Evolutionary conservation across 108 stramenopile genomes (phyloP), one percentile per base, ranked within the genome.

Genomic region (Cyclostephanos tholiformis): DNA sequence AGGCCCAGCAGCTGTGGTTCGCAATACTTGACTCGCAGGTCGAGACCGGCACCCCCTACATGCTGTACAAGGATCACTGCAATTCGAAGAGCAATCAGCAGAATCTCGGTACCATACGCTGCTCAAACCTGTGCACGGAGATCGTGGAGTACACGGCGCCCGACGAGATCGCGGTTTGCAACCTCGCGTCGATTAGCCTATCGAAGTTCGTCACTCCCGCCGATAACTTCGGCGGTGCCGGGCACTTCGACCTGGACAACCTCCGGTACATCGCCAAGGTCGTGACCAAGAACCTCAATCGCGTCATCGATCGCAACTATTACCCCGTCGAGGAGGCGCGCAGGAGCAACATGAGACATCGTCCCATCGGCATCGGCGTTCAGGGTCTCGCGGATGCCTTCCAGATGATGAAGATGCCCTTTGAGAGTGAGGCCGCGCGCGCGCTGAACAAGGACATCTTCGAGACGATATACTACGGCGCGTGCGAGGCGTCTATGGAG

Each of bases 31-130:
- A 97, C 79, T 88, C 94, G 16, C 99, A 99, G 88, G 95, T 98
- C 41, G 99, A 99, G 89, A 99, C 98, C 7, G 99, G 99, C 67
- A 99, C 98, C 48, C 99, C 99, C 41, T 99, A 99, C 91, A 99
- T 99, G 96, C 86, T 99, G 68, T 99, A 88, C 95, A 99, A 99
- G 91, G 99, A 99, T 79, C 89, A 93, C 50, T 98, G 97, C 88
- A 99, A 99, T 83, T 62, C 44, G 46, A 99, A 99, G 85, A 95
- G 91, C 62, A 99, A 99, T 84, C 99, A 99, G 85, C 77, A 99
- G 74, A 97, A 99, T 73, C 82, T 99, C 69, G 99, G 99, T 29
- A 98, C 96, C 43, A 99, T 99, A 82, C 92, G 92, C 65, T 96
- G 91, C 80, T 96, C 95, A 58, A 99, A 99, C 91, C 77, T 99